phyloP scores from a whole-genome alignment of 1,284 basidiomycete species.

The Lentinula novae-zelandiae region DNA sequence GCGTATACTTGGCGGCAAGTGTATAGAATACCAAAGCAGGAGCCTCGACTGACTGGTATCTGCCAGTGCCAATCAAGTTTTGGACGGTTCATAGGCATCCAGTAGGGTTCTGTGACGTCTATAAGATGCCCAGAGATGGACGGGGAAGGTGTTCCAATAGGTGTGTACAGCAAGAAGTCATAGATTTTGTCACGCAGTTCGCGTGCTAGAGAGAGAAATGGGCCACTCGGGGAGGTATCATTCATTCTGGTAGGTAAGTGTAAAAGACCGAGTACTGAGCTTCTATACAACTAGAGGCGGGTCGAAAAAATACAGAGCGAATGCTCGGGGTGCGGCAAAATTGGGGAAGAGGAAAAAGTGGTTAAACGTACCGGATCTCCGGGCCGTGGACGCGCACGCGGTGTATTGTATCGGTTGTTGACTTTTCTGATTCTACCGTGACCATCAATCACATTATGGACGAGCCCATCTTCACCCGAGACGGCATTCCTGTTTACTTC shows the following conservation, averaged over 20 bases:
- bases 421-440: neutral
- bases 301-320: too few species aligned
- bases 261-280: neutral
- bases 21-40: neutral
- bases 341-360: too few species aligned
- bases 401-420: too few species aligned
- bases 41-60: neutral
- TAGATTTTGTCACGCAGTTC: neutral
- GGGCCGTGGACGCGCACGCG: too few species aligned
- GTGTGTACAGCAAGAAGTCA: neutral
- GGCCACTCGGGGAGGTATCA: neutral
- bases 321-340: too few species aligned
- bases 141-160: neutral
- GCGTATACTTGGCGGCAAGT: neutral
- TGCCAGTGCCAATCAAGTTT: neutral
- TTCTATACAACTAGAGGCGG: too few species aligned
- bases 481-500: slow-evolving; percentile 7
- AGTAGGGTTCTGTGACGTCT: neutral
- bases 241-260: neutral
- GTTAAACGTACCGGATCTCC: too few species aligned
- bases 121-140: neutral
- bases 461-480: neutral
- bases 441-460: neutral
- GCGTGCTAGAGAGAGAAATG: neutral
- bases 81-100: neutral